These are phyloP conservation scores for Amanita rimosa DNA, from an alignment of 768 basidiomycete genomes.

Conservation along the genomic window DNA sequence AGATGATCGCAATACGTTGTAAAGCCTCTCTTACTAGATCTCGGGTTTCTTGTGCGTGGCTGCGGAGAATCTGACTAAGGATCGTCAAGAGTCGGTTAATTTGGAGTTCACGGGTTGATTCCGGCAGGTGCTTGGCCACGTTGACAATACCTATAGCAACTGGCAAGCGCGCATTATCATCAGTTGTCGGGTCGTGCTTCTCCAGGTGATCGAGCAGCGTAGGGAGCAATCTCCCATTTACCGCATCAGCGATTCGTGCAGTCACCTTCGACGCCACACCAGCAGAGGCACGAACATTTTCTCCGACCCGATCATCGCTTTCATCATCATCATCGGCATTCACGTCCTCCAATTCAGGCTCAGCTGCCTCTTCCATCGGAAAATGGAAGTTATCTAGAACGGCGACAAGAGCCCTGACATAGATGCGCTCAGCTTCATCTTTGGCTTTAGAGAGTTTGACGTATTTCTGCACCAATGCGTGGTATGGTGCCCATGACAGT, in stretches of 20 bases:
- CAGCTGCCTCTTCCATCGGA: slow-evolving; percentile 51
- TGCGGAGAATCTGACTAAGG: slow-evolving; percentile 84
- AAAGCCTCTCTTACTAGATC: slow-evolving; percentile 79
- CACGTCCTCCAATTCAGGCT: slow-evolving; percentile 18
- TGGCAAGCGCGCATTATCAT: slow-evolving; percentile 82
- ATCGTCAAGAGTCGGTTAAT: slow-evolving; percentile 70
- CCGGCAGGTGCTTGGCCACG: slow-evolving; percentile 74
- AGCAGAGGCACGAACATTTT: slow-evolving; percentile 10
- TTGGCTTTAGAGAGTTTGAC: slow-evolving; percentile 58
- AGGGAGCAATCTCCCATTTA: slow-evolving; percentile 69
- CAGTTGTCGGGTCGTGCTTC: slow-evolving; percentile 63
- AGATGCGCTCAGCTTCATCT: slow-evolving; percentile 64
- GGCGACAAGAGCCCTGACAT: slow-evolving; percentile 75
- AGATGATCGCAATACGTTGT: slow-evolving; percentile 60
- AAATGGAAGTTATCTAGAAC: slow-evolving; percentile 91
- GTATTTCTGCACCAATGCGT: slow-evolving; percentile 70
- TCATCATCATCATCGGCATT: slow-evolving; percentile 20
- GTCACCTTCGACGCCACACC: slow-evolving; percentile 10
- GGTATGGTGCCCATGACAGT: slow-evolving; percentile 79
- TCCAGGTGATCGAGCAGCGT: slow-evolving; percentile 72
- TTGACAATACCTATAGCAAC: slow-evolving; percentile 80
- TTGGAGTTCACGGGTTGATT: slow-evolving; percentile 48
- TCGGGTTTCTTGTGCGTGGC: slow-evolving; percentile 85
- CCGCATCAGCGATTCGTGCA: slow-evolving; percentile 57
- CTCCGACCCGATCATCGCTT: slow-evolving; percentile 18